phyloP scores from a whole-genome alignment of 176 grass and related monocot species.

The Raddia guianensis region DNA sequence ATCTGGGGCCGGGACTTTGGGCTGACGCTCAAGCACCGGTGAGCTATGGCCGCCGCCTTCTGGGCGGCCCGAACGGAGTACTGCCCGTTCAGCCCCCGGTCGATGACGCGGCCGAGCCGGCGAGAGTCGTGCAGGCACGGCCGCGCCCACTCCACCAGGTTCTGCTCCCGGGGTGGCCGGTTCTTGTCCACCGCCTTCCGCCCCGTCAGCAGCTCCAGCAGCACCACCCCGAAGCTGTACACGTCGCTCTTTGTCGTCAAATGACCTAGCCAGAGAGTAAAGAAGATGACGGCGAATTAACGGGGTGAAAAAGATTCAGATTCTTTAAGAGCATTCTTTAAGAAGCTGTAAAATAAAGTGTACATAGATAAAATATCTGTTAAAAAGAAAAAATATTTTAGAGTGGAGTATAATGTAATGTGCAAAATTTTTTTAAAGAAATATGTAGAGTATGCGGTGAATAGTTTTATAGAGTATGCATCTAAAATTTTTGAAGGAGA shows the following conservation, averaged over 20 bases:
- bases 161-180: constrained; percentile 54
- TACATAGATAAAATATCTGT: too few relatives aligned
- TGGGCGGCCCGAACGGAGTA: constrained; percentile 49
- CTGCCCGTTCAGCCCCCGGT: constrained; percentile 42
- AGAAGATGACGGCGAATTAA: not conserved
- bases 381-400: too few relatives aligned
- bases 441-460: too few relatives aligned
- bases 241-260: constrained; percentile 62
- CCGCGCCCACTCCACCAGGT: constrained; percentile 65
- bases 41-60: constrained; percentile 45
- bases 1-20: constrained; percentile 68
- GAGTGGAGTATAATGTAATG: too few relatives aligned
- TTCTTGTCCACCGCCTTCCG: constrained; percentile 58
- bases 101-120: constrained; percentile 53
- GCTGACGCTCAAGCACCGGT: constrained; percentile 46
- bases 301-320: too few relatives aligned
- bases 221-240: constrained; percentile 62
- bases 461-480: too few relatives aligned
- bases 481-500: too few relatives aligned
- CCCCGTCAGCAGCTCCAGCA: constrained; percentile 55
- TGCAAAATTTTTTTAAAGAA: too few relatives aligned
- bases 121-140: constrained; percentile 44
- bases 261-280: constrained; percentile 40
- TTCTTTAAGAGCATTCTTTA: too few relatives aligned
- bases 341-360: too few relatives aligned